phyloP scores from a whole-genome alignment of 1,284 basidiomycete genomes.

The Marasmius fiardii region DNA sequence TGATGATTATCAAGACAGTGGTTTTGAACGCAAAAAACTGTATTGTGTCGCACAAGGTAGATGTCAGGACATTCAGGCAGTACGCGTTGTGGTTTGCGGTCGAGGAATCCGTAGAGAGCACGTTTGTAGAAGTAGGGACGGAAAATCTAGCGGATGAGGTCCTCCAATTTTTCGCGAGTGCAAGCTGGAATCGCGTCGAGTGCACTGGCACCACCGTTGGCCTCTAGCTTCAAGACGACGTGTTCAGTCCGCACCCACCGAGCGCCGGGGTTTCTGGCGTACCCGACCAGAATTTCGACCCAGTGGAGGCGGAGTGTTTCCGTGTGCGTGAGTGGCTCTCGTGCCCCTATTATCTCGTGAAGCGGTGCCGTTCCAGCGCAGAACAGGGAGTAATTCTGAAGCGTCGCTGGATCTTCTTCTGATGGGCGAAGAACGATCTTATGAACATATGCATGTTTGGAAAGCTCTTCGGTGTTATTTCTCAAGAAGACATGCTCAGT shows the following conservation, averaged over 20 bases:
- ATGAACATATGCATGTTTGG: not conserved
- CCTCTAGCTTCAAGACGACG: not conserved
- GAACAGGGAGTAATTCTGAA: too few relatives aligned
- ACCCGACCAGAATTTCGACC: not conserved
- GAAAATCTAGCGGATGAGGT: not conserved
- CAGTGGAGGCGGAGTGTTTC: too few relatives aligned
- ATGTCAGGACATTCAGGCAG: not conserved
- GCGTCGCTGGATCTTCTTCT: too few relatives aligned
- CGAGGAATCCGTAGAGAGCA: not conserved
- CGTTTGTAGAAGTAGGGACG: not conserved
- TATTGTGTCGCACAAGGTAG: not conserved
- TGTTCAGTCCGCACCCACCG: not conserved
- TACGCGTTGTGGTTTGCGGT: not conserved
- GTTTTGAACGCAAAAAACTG: not conserved
- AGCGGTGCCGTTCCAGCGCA: too few relatives aligned
- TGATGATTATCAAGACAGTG: slow-evolving; percentile 57
- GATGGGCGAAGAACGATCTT: not conserved
- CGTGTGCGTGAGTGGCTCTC: too few relatives aligned
- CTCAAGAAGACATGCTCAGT: too few relatives aligned
- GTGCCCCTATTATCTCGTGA: too few relatives aligned
- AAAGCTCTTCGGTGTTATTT: not conserved
- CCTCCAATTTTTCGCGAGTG: not conserved
- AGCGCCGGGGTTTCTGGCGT: not conserved
- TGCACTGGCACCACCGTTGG: not conserved
- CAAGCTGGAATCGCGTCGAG: not conserved